phyloP scores from a whole-genome alignment of 495 filamentous ascomycete species.

The Penicillium daleae region DNA sequence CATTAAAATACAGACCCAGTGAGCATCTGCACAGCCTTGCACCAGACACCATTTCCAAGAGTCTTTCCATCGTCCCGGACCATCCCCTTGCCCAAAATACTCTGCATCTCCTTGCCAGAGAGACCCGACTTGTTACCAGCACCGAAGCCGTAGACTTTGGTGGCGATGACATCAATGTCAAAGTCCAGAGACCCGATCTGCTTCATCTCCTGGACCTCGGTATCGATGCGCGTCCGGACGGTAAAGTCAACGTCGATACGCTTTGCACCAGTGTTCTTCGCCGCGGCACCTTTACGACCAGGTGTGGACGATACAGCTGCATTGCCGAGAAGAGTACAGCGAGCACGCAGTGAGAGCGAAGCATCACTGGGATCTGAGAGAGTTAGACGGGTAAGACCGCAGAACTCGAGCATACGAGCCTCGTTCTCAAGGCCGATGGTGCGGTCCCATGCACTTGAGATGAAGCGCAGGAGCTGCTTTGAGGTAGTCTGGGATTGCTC shows the following conservation, averaged over 20 bases:
- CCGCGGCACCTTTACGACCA: slow-evolving; percentile 21
- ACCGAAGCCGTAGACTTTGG: slow-evolving; percentile 52
- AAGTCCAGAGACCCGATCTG: slow-evolving; percentile 40
- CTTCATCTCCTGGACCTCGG: slow-evolving; percentile 16
- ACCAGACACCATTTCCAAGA: slow-evolving; percentile 48
- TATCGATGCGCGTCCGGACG: slow-evolving; percentile 35
- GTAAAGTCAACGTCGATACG: slow-evolving; percentile 51
- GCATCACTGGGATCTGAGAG: slow-evolving; percentile 32
- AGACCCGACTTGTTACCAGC: slow-evolving; percentile 34
- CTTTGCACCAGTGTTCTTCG: slow-evolving; percentile 22
- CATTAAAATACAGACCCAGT: slow-evolving; percentile 39
- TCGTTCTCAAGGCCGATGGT: slow-evolving; percentile 47
- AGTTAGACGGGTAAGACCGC: slow-evolving; percentile 49
- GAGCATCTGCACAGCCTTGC: slow-evolving; percentile 44
- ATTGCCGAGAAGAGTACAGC: slow-evolving; percentile 46
- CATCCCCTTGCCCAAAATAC: slow-evolving; percentile 41
- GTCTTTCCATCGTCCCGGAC: slow-evolving; percentile 21
- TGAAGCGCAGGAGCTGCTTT: slow-evolving; percentile 42
- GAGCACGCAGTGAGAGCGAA: slow-evolving; percentile 40
- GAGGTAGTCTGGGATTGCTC: slow-evolving; percentile 37
- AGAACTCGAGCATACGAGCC: slow-evolving; percentile 51
- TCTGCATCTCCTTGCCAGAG: slow-evolving; percentile 44
- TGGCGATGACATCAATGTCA: slow-evolving; percentile 46
- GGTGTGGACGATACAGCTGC: slow-evolving; percentile 19
- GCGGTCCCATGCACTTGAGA: slow-evolving; percentile 48